Percentiles rank a stretch among this genome's conserved stretches.
Evolutionary conservation across 345 rosid species (phyloP).

Genomic region (Lepidium africanum): DNA sequence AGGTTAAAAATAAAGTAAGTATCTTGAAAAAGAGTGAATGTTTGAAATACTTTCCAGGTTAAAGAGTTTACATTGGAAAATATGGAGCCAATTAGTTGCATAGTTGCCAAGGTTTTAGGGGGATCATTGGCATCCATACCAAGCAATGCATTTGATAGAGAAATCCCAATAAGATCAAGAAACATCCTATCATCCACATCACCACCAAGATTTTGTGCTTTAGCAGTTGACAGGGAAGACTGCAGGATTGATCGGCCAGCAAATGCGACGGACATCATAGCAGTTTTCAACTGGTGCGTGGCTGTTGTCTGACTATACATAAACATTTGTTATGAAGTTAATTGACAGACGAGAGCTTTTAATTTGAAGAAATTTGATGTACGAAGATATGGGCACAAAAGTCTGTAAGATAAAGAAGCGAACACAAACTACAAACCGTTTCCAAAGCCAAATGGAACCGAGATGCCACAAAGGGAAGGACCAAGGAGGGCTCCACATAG

Average conservation of each 20-base stretch:
- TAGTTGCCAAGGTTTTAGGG: conserved; percentile 91
- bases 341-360: conserved; percentile 16
- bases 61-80: conserved; percentile 85
- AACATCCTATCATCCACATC: conserved; percentile 38
- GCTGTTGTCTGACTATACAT: conserved; percentile 90
- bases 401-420: conserved; percentile 1
- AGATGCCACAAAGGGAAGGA: conserved; percentile 92
- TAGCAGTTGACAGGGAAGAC: conserved; percentile 50
- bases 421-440: conserved; percentile 55
- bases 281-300: conserved; percentile 98
- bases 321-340: conserved; percentile 41
- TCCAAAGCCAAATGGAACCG: conserved; percentile 95
- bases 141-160: conserved; percentile 87
- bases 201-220: conserved; percentile 46
- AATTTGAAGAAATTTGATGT: background rate
- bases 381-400: background rate
- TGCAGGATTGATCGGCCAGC: conserved; percentile 87
- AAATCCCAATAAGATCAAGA: conserved; percentile 65
- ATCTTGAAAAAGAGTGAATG: background rate
- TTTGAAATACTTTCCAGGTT: conserved; percentile 8
- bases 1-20: conserved; percentile 3
- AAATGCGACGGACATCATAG: conserved; percentile 94
- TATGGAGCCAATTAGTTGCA: conserved; percentile 95
- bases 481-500: conserved; percentile 89
- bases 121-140: conserved; percentile 99